phyloP scores from a whole-genome alignment of 768 basidiomycete genomes.

The Lactifluus volemus region DNA sequence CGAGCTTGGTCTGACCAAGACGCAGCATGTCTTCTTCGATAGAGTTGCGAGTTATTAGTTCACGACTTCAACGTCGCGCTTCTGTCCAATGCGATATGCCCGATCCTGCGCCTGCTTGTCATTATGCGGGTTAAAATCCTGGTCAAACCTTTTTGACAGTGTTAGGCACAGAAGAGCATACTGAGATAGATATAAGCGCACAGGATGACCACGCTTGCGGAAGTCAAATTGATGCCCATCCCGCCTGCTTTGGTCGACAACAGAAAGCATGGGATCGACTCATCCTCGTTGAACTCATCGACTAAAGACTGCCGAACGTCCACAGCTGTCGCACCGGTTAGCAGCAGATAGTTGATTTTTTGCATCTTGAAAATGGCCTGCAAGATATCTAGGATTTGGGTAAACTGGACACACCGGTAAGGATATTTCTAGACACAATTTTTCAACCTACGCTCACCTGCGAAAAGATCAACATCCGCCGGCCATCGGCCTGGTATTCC shows the following conservation, averaged over 20 bases:
- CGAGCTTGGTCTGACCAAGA: slow-evolving; percentile 84
- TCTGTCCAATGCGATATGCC: slow-evolving; percentile 95
- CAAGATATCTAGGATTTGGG: slow-evolving; percentile 90
- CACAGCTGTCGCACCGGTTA: slow-evolving; percentile 92
- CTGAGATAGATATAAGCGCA: slow-evolving; percentile 27
- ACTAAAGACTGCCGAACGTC: slow-evolving; percentile 89
- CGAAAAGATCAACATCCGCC: slow-evolving; percentile 89
- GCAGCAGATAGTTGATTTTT: slow-evolving; percentile 64
- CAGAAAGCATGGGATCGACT: slow-evolving; percentile 79
- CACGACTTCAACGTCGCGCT: slow-evolving; percentile 87
- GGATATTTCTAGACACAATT: neutral
- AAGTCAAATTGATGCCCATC: slow-evolving; percentile 95
- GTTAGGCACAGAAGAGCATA: slow-evolving; percentile 10
- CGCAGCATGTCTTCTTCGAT: slow-evolving; percentile 96
- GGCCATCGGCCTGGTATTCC: slow-evolving; percentile 53
- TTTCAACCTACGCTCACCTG: slow-evolving; percentile 45
- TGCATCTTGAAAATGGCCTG: slow-evolving; percentile 69
- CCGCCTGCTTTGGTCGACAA: slow-evolving; percentile 90
- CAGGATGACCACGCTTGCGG: slow-evolving; percentile 94
- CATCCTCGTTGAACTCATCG: slow-evolving; percentile 88
- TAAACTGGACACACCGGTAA: slow-evolving; percentile 51
- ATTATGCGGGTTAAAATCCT: slow-evolving; percentile 97
- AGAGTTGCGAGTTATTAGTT: slow-evolving; percentile 82
- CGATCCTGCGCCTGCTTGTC: slow-evolving; percentile 97
- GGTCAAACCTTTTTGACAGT: slow-evolving; percentile 63